Evolutionary conservation across 1,139 yeast genomes (phyloP).

Genomic region (Candida anutae): DNA sequence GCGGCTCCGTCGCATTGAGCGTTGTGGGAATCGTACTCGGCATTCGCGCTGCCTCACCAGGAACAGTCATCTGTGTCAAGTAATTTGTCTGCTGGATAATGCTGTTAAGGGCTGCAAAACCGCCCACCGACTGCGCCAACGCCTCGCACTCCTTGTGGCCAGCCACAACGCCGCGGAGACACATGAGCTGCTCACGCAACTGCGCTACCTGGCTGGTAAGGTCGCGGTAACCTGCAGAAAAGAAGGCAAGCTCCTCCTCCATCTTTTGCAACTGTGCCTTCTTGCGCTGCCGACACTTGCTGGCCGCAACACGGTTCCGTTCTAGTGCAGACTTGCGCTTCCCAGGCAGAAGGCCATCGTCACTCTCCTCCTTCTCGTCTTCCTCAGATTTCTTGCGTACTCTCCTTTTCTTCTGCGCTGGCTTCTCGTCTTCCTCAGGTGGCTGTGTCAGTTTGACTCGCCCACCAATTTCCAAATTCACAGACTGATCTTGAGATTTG

Average conservation of each 20-base stretch:
- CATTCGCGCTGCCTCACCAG: slow-evolving; percentile 15
- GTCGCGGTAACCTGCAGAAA: slow-evolving; percentile 63
- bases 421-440: no score
- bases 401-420: no score
- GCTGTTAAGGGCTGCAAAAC: slow-evolving; percentile 26
- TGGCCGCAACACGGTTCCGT: slow-evolving; percentile 89
- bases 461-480: neutral
- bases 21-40: slow-evolving; percentile 31
- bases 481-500: slow-evolving; percentile 1
- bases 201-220: slow-evolving; percentile 51
- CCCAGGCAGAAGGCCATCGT: no score
- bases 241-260: slow-evolving; percentile 68
- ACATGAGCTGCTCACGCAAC: slow-evolving; percentile 52
- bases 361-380: neutral
- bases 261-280: slow-evolving; percentile 80
- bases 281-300: slow-evolving; percentile 91
- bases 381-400: neutral
- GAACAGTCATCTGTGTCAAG: slow-evolving; percentile 15
- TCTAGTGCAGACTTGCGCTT: slow-evolving; percentile 80
- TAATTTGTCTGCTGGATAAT: slow-evolving; percentile 26
- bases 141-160: slow-evolving; percentile 35
- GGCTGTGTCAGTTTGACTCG: no score
- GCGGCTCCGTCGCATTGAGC: slow-evolving; percentile 10
- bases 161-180: slow-evolving; percentile 33
- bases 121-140: slow-evolving; percentile 29